Evolutionary conservation across 2,329 filamentous ascomycete genomes (phyloP), one percentile per base, ranked within the genome.

Genomic region (Alternaria angustiovoidea): DNA sequence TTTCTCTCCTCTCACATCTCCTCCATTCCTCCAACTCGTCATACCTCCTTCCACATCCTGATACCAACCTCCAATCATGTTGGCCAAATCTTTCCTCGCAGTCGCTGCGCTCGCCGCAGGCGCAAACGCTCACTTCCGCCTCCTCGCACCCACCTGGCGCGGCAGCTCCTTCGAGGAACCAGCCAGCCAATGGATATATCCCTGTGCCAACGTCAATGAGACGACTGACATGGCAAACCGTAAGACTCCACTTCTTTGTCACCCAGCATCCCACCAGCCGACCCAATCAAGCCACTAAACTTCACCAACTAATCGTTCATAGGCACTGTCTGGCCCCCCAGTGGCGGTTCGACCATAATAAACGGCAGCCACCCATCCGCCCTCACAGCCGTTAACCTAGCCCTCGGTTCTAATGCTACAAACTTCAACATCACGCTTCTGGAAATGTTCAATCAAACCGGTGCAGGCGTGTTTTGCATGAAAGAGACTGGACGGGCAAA

Each of bases 331-430:
- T 84, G 82, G 82, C 81, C 81, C 7, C 61, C 79, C 4, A 73
- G 76, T 11, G 81, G 82, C 46, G 82, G 82, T 54, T 77, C 80
- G 6, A 60, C 84, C 18, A 63, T 69, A 20, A 76, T 83, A 68
- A 75, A 76, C 38, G 79, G 78, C 28, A 68, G 71, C 36, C 82
- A 84, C 68, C 69, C 70, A 18, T 80, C 74, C 65, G 81, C 82
- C 2, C 75, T 82, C 28, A 83, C 82, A 2, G 81, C 80, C 54
- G 75, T 84, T 46, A 84, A 84, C 65, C 74, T 84, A 4, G 82
- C 79, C 6, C 66, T 84, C 43, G 81, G 75, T 54, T 66, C 63
- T 42, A 76, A 77, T 51, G 78, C 79, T 5, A 79, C 81, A 16
- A 69, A 72, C 55, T 82, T 83, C 75, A 83, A 84, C 67, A 80